phyloP scores from a whole-genome alignment of 139 green algal genomes.

The Edaphochlamys debaryana region DNA sequence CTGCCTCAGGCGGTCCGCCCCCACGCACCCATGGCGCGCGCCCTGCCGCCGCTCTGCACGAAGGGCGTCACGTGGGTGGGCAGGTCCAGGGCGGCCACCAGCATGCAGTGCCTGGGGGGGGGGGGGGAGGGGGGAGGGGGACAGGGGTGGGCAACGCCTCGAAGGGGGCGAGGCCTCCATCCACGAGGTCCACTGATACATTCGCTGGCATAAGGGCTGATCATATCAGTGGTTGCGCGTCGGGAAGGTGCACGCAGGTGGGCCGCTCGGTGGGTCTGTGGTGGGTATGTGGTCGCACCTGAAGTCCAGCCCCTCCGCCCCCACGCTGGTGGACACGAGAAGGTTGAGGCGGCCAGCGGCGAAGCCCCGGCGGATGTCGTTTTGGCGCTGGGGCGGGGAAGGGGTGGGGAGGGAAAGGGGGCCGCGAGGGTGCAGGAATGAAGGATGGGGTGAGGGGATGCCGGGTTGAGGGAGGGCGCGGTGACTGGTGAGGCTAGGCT shows the following conservation, averaged over 20 bases:
- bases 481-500: too few species aligned
- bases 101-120: constrained; percentile 9
- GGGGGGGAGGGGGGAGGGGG: too few species aligned
- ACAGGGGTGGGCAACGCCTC: not conserved
- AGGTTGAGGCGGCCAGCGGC: constrained; percentile 34
- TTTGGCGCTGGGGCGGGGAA: constrained; percentile 30
- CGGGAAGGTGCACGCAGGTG: too few species aligned
- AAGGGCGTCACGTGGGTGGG: constrained; percentile 31
- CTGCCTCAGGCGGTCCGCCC: too few species aligned
- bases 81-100: constrained; percentile 39
- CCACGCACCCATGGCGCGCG: not conserved
- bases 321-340: constrained; percentile 49
- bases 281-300: too few species aligned
- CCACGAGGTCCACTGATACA: too few species aligned
- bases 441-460: too few species aligned
- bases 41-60: constrained; percentile 36
- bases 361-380: constrained; percentile 34
- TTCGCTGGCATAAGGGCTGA: too few species aligned
- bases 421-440: too few species aligned
- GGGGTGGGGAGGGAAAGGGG: not conserved
- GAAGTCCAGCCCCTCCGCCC: constrained; percentile 54
- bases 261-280: too few species aligned
- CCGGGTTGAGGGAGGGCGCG: too few species aligned
- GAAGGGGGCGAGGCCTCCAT: not conserved
- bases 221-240: too few species aligned